phyloP scores from a whole-genome alignment of 2,329 filamentous ascomycete genomes.

The Rhinocladiella mackenziei region DNA sequence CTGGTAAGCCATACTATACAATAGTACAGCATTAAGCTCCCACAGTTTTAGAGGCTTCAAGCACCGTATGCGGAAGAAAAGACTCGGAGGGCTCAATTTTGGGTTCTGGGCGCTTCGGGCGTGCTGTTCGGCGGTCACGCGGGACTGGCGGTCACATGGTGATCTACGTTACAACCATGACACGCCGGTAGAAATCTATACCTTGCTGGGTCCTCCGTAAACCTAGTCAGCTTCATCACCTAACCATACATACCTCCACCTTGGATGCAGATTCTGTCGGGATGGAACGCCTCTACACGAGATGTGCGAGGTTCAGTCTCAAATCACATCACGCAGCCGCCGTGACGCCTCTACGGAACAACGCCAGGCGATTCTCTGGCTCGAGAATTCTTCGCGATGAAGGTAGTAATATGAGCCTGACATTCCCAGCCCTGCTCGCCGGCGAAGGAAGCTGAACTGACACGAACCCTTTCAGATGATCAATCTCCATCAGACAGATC shows the following conservation, averaged over 20 bases:
- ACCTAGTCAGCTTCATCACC: not conserved
- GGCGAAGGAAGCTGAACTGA: too few relatives aligned
- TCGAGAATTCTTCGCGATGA: conserved; percentile 6
- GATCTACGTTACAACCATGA: not conserved
- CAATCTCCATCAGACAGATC: not conserved
- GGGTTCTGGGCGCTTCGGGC: too few relatives aligned
- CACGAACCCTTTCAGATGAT: not conserved
- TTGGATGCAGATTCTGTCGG: not conserved
- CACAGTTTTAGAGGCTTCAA: too few relatives aligned
- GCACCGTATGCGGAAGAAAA: too few relatives aligned
- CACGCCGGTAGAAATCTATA: too few relatives aligned
- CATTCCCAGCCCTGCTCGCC: too few relatives aligned
- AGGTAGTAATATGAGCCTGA: too few relatives aligned
- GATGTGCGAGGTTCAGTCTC: conserved; percentile 18
- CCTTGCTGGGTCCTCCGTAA: too few relatives aligned
- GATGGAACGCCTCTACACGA: conserved; percentile 18
- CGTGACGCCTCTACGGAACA: not conserved
- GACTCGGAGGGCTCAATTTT: too few relatives aligned
- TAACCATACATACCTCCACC: too few relatives aligned
- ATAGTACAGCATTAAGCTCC: too few relatives aligned
- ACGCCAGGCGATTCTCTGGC: conserved; percentile 12
- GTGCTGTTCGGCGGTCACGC: not conserved
- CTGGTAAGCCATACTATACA: too few relatives aligned
- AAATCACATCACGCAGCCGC: not conserved
- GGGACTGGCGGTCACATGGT: not conserved